Evolutionary conservation across 139 green algal genomes (phyloP).

Genomic region (Parachlorella kessleri): DNA sequence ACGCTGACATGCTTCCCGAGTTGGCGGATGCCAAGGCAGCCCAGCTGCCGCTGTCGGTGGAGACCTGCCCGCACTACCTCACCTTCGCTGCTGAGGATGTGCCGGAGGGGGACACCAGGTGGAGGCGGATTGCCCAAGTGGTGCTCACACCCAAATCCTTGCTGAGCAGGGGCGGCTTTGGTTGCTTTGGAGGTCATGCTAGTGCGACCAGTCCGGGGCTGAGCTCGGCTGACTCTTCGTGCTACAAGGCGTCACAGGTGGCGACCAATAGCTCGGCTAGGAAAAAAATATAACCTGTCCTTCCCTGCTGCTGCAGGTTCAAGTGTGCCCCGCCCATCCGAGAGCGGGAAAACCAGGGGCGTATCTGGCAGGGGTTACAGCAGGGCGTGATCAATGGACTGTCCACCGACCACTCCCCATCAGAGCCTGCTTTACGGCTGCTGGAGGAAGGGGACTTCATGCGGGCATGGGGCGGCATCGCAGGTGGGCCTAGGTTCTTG

Average conservation of each 20-base stretch:
- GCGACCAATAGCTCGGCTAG: too few relatives aligned
- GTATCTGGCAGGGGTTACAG: conserved; percentile 58
- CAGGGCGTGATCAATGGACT: conserved; percentile 70
- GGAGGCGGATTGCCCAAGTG: too few relatives aligned
- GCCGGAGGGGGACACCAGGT: conserved; percentile 67
- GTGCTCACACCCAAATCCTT: too few relatives aligned
- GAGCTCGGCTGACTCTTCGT: too few relatives aligned
- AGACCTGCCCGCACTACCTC: conserved; percentile 96
- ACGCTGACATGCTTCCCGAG: conserved; percentile 29
- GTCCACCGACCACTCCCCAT: conserved; percentile 92
- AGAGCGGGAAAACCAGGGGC: conserved; percentile 58
- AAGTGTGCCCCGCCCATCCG: conserved; percentile 92
- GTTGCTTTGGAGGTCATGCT: too few relatives aligned
- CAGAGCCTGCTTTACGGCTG: conserved; percentile 70
- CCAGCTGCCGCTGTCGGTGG: conserved; percentile 78
- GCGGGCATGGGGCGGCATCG: conserved; percentile 93
- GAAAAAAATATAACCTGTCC: too few relatives aligned
- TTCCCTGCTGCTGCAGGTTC: conserved; percentile 1
- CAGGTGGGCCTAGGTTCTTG: too few relatives aligned
- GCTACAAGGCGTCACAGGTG: too few relatives aligned
- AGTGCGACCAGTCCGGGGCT: too few relatives aligned
- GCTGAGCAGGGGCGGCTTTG: too few relatives aligned
- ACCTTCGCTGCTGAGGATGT: conserved; percentile 82
- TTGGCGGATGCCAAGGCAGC: conserved; percentile 41
- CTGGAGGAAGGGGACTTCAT: conserved; percentile 87